Conservation (phyloP, 805 yeast genomes). For the Komagataella mondaviorum region DNA sequence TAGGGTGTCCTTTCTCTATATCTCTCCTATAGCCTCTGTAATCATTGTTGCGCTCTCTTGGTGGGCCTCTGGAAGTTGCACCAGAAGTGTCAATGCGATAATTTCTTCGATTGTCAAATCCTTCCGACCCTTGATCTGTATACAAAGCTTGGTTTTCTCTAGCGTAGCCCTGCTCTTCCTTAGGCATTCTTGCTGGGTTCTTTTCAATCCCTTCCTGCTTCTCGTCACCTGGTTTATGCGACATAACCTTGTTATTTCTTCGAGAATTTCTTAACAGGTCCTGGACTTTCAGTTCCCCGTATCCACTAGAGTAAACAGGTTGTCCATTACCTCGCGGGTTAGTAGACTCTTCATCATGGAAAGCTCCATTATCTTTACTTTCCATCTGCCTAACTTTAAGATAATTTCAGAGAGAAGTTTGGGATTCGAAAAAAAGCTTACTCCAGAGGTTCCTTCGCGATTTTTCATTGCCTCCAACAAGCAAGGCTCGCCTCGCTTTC, state of each 20-base stretch:
- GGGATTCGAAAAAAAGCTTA: neutral
- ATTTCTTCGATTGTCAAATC: conserved; percentile 7
- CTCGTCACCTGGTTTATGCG: neutral
- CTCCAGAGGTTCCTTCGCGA: neutral
- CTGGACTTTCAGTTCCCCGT: neutral
- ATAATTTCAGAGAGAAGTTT: too few relatives aligned
- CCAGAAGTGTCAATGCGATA: conserved; percentile 6
- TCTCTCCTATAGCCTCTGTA: conserved; percentile 6
- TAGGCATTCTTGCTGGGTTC: conserved; percentile 4
- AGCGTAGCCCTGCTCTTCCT: conserved; percentile 3
- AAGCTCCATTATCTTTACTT: neutral
- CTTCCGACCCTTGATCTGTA: conserved; percentile 6
- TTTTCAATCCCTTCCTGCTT: neutral
- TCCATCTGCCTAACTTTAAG: neutral
- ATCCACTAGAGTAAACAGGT: neutral
- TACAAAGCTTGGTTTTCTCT: conserved; percentile 6
- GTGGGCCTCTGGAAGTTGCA: conserved; percentile 6
- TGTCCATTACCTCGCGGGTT: neutral
- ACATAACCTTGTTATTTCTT: neutral
- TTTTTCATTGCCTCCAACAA: neutral
- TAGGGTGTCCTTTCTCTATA: conserved; percentile 5
- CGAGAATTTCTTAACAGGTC: neutral
- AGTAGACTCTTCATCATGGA: neutral
- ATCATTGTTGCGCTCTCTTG: conserved; percentile 4
- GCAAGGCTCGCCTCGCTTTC: conserved; percentile 1